phyloP scores from a whole-genome alignment of 345 rosid species.

The Gossypioides kirkii region DNA sequence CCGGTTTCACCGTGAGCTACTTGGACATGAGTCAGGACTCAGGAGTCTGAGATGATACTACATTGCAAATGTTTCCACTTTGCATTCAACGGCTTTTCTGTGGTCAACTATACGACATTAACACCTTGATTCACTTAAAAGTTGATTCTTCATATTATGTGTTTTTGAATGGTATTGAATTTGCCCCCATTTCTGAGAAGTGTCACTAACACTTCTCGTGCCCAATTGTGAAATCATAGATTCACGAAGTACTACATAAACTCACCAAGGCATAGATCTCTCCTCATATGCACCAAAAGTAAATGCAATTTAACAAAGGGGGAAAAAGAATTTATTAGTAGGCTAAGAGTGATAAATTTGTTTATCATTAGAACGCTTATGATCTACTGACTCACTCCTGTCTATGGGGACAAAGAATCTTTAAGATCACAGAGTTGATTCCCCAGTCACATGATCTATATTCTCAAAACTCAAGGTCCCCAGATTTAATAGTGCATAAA shows the following conservation, averaged over 20 bases:
- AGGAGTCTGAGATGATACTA: neutral
- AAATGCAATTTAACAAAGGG: neutral
- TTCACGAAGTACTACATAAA: neutral
- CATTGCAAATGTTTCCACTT: neutral
- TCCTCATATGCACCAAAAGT: neutral
- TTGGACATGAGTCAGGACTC: neutral
- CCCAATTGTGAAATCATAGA: neutral
- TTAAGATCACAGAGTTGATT: slow-evolving; percentile 5
- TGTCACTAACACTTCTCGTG: neutral
- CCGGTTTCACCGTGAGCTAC: neutral
- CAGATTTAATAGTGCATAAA: neutral
- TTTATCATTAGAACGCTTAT: neutral
- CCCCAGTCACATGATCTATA: slow-evolving; percentile 7
- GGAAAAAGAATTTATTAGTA: neutral
- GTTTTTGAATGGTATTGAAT: neutral
- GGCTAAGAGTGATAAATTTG: neutral
- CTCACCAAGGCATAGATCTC: neutral
- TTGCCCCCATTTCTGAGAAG: neutral
- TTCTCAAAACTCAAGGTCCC: neutral
- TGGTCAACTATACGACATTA: neutral
- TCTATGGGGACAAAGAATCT: neutral
- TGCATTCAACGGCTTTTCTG: neutral
- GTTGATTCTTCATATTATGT: neutral
- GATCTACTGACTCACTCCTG: neutral
- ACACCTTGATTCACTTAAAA: neutral